These are phyloP conservation scores for Ganoderma boninense DNA, from an alignment of 1,284 basidiomycete genomes.

Conservation along the genomic window DNA sequence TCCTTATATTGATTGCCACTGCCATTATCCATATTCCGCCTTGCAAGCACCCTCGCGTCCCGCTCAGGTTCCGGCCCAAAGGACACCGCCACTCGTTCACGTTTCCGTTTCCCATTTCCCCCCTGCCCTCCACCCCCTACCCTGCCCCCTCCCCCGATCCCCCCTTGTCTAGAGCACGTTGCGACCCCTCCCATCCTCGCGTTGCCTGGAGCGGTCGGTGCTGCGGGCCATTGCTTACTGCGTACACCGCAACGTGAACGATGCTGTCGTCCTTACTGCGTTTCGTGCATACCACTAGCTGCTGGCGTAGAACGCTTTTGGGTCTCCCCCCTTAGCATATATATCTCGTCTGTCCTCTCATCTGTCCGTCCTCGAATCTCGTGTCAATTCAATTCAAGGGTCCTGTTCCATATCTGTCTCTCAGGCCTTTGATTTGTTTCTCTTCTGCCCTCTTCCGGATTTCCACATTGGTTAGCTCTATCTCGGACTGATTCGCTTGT, in stretches of 20 bases:
- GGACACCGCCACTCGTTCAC: constrained; percentile 37
- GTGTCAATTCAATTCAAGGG: not conserved
- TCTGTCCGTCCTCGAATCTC: constrained; percentile 4
- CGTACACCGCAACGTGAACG: constrained; percentile 7
- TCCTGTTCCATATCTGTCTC: not conserved
- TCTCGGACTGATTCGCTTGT: too few relatives aligned
- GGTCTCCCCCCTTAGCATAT: not conserved
- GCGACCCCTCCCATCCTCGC: constrained; percentile 6
- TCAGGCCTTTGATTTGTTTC: not conserved
- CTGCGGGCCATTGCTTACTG: constrained; percentile 14
- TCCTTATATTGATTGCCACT: constrained; percentile 1
- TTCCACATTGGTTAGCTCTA: not conserved
- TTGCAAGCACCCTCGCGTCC: constrained; percentile 19
- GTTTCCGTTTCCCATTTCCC: not conserved
- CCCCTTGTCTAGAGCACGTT: not conserved
- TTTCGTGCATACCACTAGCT: constrained; percentile 20
- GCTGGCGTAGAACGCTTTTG: constrained; percentile 28
- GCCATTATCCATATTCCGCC: constrained; percentile 18
- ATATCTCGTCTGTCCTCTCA: not conserved
- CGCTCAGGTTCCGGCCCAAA: constrained; percentile 37
- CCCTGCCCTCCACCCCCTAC: not conserved
- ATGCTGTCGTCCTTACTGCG: constrained; percentile 3
- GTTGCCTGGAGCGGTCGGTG: constrained; percentile 16
- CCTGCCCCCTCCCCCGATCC: constrained; percentile 5
- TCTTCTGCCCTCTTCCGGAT: not conserved